A percentile compares a stretch with the other conserved stretches of the same genome.
Conservation (phyloP, 2,329 filamentous ascomycete species). For the Cladosporium sp. region DNA sequence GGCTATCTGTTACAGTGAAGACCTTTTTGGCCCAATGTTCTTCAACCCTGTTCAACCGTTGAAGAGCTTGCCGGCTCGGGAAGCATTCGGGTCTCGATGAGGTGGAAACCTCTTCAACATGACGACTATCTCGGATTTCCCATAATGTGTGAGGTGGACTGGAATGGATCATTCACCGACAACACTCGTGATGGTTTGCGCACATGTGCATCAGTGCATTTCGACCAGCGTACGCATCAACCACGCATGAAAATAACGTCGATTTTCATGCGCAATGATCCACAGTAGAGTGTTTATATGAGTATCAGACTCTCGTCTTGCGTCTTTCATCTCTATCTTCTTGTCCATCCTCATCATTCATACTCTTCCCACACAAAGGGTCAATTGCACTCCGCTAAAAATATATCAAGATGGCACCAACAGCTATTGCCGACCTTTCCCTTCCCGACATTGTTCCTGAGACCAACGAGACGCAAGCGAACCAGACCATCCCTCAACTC, state of each 20-base stretch:
- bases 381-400: not conserved
- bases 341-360: not conserved
- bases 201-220: slow-evolving; percentile 11
- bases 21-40: not conserved
- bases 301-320: not conserved
- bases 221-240: not conserved
- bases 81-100: not conserved
- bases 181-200: not conserved
- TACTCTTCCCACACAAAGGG: too few relatives aligned
- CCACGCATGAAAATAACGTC: slow-evolving; percentile 6
- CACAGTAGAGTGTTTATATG: slow-evolving; percentile 8
- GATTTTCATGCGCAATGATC: slow-evolving; percentile 1
- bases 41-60: not conserved
- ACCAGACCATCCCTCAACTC: slow-evolving; percentile 17
- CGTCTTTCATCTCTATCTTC: not conserved
- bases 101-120: slow-evolving; percentile 8
- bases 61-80: not conserved
- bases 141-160: not conserved
- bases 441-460: slow-evolving; percentile 10
- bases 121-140: slow-evolving; percentile 9
- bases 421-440: slow-evolving; percentile 15
- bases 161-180: slow-evolving; percentile 10
- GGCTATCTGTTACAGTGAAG: not conserved
- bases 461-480: slow-evolving; percentile 13
- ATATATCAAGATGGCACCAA: slow-evolving; percentile 4